These are phyloP conservation scores for Trypanosoma avium DNA, from an alignment of 208 protist species.

Conservation along the genomic window DNA sequence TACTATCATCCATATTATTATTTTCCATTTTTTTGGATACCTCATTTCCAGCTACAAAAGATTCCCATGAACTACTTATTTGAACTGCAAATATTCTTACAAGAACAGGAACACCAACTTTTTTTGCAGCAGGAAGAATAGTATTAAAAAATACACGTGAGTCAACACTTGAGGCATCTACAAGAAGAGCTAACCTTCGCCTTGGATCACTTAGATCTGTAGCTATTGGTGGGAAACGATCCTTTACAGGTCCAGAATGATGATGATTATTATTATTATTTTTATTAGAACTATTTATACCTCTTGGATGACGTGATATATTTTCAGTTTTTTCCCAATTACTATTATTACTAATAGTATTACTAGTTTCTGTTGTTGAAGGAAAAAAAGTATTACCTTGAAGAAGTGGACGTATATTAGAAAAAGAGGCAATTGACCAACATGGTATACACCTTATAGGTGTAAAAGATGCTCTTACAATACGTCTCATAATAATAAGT, in stretches of 20 bases:
- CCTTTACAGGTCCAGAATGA: slow-evolving; percentile 57
- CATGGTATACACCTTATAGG: neutral
- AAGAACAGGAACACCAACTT: slow-evolving; percentile 78
- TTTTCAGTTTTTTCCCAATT: neutral
- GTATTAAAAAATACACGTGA: slow-evolving; percentile 45
- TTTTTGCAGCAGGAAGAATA: slow-evolving; percentile 59
- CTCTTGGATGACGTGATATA: neutral
- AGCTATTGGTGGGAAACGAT: slow-evolving; percentile 64
- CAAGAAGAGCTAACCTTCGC: slow-evolving; percentile 69
- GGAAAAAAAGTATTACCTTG: neutral
- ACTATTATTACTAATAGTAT: neutral
- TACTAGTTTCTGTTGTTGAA: neutral
- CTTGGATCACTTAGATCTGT: slow-evolving; percentile 69
- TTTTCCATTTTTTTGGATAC: neutral
- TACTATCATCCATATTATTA: slow-evolving; percentile 7
- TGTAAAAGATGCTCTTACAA: neutral
- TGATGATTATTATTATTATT: slow-evolving; percentile 2
- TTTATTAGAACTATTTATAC: neutral
- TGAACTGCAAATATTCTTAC: slow-evolving; percentile 76
- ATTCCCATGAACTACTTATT: slow-evolving; percentile 64
- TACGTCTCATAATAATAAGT: neutral
- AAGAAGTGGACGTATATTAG: neutral
- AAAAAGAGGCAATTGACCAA: neutral
- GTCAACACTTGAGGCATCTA: slow-evolving; percentile 69
- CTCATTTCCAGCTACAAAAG: slow-evolving; percentile 36